Base-by-base conservation (phyloP, 2,329 filamentous ascomycete species). In the Monilinia fructicola region DNA sequence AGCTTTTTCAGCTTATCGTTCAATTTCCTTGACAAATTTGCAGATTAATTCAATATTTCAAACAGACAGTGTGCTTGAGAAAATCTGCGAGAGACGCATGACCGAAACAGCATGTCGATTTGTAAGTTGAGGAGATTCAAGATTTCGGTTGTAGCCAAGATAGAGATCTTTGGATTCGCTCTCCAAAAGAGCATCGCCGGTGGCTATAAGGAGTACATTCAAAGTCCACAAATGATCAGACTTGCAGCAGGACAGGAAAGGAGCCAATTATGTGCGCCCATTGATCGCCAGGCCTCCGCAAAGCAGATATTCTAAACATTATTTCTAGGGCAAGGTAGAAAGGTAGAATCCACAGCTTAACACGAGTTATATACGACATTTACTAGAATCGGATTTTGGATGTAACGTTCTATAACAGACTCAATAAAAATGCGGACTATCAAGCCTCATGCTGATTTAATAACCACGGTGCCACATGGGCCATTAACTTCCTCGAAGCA, bases 21-120 rank as follows among this genome's bases (percentile, higher is more conserved):
- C 65, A 66, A 70, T 48, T 35, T 65, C 65, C 16, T 48, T 54
- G 38, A 70, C 46, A 54, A 68, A 68, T 40, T 67, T 66, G 67
- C 65, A 68, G 35, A 42, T 21, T 53, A 53, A n/a, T 11, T 21
- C 42, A 48, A 40, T 42, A n/a, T 58, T 46, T 62, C 31, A 28
- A 46, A 28, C 4, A 12, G 14, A 46, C 9, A 21, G 48, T 42
- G 46, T 62, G 31, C 46, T 50, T 42, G 46, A 53, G 46, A 42
- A 44, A 63, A n/a, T 28, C 5, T 4, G 28, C 48, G 31, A 63
- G 12, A 31, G 60, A 48, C 23, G 12, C 4, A 9, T 42, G 48
- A 44, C 53, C 23, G n/a, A 63, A 44, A 26, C 38, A 3, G 21
- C 11, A 40, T 40, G 38, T 11, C 5, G 54, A 54, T 31, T 4